These are phyloP conservation scores for Zanthoxylum bungeanum DNA, from an alignment of 345 rosid genomes.

Conservation along the genomic window DNA sequence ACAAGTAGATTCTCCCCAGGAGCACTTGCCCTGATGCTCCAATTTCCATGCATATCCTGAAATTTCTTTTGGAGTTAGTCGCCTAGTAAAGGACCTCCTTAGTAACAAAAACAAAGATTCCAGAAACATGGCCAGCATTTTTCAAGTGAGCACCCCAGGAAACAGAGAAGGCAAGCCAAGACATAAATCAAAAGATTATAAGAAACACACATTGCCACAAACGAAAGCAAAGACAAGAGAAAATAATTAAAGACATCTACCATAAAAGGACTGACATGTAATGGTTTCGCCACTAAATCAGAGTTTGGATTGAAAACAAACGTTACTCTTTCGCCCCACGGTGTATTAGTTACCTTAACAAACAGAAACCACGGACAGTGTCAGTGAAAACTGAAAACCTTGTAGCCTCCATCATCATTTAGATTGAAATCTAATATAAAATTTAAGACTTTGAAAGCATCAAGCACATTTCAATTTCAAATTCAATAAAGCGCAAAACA, in stretches of 20 bases:
- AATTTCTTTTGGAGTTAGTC: constrained; percentile 3
- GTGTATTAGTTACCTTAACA: constrained; percentile 84
- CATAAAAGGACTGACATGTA: constrained; percentile 98
- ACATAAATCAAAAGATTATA: background rate
- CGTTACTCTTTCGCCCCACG: constrained; percentile 85
- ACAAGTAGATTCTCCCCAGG: constrained; percentile 68
- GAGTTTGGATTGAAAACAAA: constrained; percentile 80
- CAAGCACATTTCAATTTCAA: background rate
- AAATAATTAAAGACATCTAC: constrained; percentile 34
- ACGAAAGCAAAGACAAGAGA: background rate
- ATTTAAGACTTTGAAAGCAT: background rate
- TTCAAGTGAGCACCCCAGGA: background rate
- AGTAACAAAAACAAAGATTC: background rate
- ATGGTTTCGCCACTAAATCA: constrained; percentile 79
- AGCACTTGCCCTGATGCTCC: constrained; percentile 65
- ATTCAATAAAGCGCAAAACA: background rate
- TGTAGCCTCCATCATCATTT: background rate
- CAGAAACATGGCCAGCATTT: background rate
- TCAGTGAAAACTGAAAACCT: constrained; percentile 4
- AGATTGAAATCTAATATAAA: background rate
- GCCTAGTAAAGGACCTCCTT: background rate
- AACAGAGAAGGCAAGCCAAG: background rate
- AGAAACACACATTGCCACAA: background rate
- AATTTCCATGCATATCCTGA: constrained; percentile 89
- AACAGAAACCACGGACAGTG: constrained; percentile 8